Evolutionary conservation across 352 stramenopile species (phyloP).

Genomic region (Thraustochytrium sp.): DNA sequence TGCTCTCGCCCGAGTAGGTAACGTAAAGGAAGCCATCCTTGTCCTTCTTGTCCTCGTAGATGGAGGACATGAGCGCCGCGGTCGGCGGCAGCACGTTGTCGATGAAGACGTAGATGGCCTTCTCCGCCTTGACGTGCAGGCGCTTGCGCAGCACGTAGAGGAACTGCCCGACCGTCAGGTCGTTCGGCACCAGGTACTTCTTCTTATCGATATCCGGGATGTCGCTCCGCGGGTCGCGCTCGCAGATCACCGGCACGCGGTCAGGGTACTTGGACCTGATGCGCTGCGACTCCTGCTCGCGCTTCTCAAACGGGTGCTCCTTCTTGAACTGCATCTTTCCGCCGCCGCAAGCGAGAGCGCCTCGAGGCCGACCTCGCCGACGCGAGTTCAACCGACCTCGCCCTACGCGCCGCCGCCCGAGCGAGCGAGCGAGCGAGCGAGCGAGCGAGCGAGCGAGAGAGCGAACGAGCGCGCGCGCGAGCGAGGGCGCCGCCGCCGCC

Average conservation of each 20-base stretch:
- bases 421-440: too few species aligned
- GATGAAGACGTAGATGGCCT: slow-evolving; percentile 98
- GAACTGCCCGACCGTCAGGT: slow-evolving; percentile 96
- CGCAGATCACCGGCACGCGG: slow-evolving; percentile 89
- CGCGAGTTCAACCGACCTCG: too few species aligned
- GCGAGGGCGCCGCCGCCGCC: too few species aligned
- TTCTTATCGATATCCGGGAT: slow-evolving; percentile 99
- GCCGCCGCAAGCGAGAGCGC: too few species aligned
- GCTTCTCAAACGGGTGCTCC: slow-evolving; percentile 71
- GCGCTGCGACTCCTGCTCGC: slow-evolving; percentile 91
- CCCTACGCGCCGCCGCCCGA: too few species aligned
- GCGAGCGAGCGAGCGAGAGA: too few species aligned
- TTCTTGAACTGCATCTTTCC: slow-evolving; percentile 35
- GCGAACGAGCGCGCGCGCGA: too few species aligned
- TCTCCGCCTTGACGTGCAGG: slow-evolving; percentile 94
- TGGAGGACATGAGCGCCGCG: slow-evolving; percentile 94
- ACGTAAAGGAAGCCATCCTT: slow-evolving; percentile 98
- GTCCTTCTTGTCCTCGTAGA: slow-evolving; percentile 99
- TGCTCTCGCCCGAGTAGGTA: slow-evolving; percentile 98
- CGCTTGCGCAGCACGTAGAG: slow-evolving; percentile 99
- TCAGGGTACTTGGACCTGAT: slow-evolving; percentile 98
- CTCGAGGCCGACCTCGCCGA: too few species aligned
- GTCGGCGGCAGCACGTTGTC: slow-evolving; percentile 95
- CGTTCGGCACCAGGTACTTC: slow-evolving; percentile 87
- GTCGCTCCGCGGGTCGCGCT: slow-evolving; percentile 91